A percentile compares a stretch with the other conserved stretches of the same genome.
These are phyloP conservation scores for Candida stauntonica DNA, from an alignment of 805 yeast species.

Conservation along the genomic window DNA sequence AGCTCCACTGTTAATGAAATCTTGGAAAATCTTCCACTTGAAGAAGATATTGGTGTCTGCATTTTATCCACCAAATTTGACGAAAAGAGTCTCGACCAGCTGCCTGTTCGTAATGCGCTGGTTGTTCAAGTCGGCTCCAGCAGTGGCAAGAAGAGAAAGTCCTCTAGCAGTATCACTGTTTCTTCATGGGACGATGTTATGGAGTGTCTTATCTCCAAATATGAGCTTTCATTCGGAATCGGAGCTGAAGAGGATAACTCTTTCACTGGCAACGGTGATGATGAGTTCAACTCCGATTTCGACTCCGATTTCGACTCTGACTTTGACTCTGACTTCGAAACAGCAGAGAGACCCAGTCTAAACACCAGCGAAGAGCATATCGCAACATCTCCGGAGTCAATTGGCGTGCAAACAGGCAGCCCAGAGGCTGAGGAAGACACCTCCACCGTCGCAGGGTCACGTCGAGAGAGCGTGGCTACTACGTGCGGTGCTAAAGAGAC, in stretches of 20 bases:
- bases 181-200: constrained; percentile 25
- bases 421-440: neutral
- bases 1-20: neutral
- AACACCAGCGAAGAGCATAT: constrained; percentile 2
- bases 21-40: no score
- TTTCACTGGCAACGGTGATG: no score
- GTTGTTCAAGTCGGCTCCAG: constrained; percentile 12
- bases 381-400: constrained; percentile 3
- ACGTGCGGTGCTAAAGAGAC: neutral
- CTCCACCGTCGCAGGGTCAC: neutral
- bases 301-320: constrained; percentile 17
- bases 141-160: neutral
- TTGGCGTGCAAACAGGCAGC: neutral
- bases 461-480: neutral
- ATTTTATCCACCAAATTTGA: constrained; percentile 14
- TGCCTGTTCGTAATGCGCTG: constrained; percentile 17
- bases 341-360: neutral
- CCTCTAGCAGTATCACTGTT: constrained; percentile 3
- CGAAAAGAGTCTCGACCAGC: constrained; percentile 1
- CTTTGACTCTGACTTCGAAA: constrained; percentile 18
- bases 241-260: neutral
- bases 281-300: no score
- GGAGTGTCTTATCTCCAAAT: constrained; percentile 22
- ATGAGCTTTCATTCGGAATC: constrained; percentile 12
- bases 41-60: constrained; percentile 13